Percentiles rank a stretch among this genome's conserved stretches.
Evolutionary conservation across 257 asterid species (phyloP).

Genomic region (Dorcoceras hygrometricum): DNA sequence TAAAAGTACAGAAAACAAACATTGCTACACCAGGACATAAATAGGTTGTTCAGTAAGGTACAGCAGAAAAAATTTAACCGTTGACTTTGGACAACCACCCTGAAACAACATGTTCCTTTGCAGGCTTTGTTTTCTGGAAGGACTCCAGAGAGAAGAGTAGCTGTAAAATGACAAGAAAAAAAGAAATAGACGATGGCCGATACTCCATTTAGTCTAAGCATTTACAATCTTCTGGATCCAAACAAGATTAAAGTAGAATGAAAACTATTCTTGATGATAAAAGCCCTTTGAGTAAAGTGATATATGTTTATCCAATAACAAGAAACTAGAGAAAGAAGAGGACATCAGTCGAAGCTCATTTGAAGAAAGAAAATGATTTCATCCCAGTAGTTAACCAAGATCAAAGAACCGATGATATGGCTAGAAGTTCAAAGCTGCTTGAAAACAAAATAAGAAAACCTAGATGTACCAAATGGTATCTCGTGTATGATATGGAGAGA

Average conservation of each 20-base stretch:
- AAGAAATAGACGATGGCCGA: neutral
- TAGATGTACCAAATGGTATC: no score
- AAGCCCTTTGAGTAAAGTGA: no score
- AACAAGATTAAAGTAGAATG: neutral
- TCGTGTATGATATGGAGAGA: no score
- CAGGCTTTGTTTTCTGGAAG: conserved; percentile 69
- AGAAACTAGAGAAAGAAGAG: neutral
- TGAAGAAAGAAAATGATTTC: neutral
- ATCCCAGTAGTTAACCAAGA: neutral
- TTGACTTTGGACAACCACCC: conserved; percentile 82
- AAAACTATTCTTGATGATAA: neutral
- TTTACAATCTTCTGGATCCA: neutral
- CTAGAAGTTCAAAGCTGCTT: neutral
- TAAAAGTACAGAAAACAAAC: neutral
- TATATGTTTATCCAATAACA: neutral
- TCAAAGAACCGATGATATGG: neutral
- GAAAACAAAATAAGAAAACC: no score
- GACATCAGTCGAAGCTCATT: neutral
- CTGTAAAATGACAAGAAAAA: conserved; percentile 31
- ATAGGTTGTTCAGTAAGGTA: neutral
- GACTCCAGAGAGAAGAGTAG: conserved; percentile 53
- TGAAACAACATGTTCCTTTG: conserved; percentile 51
- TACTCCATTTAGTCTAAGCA: neutral
- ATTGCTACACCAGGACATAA: neutral
- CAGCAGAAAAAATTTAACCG: neutral